Conservation (phyloP, 768 basidiomycete species). For the Agaricus subrufescens region DNA sequence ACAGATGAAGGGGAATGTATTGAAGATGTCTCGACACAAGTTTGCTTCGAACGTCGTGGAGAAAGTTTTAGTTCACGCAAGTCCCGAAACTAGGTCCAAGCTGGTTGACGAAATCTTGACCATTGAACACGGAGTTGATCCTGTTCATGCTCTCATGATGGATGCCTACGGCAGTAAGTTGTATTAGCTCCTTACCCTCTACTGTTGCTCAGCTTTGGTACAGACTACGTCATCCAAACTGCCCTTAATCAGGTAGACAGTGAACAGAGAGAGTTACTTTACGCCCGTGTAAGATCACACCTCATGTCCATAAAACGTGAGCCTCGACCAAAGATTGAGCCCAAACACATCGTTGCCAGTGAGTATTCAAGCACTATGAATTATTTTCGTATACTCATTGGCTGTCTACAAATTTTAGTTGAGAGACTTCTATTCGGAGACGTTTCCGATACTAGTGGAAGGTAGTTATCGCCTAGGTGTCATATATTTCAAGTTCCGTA, state of each 20-base stretch:
- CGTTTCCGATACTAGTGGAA: neutral
- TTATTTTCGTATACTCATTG: neutral
- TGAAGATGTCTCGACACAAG: constrained; percentile 81
- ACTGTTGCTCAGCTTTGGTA: neutral
- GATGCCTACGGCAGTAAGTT: constrained; percentile 85
- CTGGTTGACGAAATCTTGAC: constrained; percentile 82
- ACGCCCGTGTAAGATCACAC: constrained; percentile 60
- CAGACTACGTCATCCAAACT: constrained; percentile 85
- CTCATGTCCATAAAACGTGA: constrained; percentile 60
- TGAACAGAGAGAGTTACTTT: constrained; percentile 65
- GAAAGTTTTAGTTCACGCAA: constrained; percentile 73
- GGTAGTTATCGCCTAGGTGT: neutral
- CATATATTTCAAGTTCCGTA: neutral
- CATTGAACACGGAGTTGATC: constrained; percentile 46
- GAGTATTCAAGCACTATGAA: constrained; percentile 21
- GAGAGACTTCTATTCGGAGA: constrained; percentile 7
- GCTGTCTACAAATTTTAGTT: neutral
- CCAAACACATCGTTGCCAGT: constrained; percentile 79
- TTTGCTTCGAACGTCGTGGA: constrained; percentile 97
- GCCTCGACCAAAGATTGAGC: constrained; percentile 64
- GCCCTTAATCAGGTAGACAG: constrained; percentile 66
- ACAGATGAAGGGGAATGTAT: constrained; percentile 71
- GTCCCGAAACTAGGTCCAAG: constrained; percentile 54
- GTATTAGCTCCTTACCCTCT: neutral
- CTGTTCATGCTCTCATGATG: constrained; percentile 75